Percentiles rank a stretch among this genome's conserved stretches.
Conservation (phyloP, 768 basidiomycete genomes). For the Trametes meyenii region DNA sequence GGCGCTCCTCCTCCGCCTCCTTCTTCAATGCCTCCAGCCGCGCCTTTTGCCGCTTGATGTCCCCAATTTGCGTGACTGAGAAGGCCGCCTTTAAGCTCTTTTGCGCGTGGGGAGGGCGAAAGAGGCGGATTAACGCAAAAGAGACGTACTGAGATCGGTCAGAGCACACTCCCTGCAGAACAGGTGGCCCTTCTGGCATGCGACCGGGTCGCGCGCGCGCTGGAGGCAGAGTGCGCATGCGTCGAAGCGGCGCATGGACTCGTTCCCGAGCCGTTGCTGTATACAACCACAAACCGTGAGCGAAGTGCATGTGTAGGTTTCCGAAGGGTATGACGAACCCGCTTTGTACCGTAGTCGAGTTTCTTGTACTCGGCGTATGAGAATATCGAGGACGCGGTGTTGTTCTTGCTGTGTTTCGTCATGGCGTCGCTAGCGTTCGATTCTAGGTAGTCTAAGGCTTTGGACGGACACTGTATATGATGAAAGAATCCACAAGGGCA, state of each 20-base stretch:
- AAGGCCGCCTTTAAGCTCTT: background rate
- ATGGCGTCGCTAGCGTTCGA: conserved; percentile 38
- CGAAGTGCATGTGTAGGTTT: background rate
- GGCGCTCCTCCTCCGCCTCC: conserved; percentile 81
- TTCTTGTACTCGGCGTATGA: conserved; percentile 89
- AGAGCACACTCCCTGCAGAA: conserved; percentile 97
- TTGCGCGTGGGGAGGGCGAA: background rate
- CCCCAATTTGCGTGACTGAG: conserved; percentile 84
- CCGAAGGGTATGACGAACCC: conserved; percentile 43
- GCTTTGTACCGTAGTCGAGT: conserved; percentile 82
- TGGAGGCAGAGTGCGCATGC: conserved; percentile 89
- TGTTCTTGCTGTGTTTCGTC: conserved; percentile 92
- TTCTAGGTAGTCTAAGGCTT: too few species aligned
- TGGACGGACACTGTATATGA: too few species aligned
- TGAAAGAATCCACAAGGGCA: too few species aligned
- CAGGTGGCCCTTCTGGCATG: conserved; percentile 84
- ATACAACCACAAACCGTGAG: conserved; percentile 4
- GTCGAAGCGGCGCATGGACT: conserved; percentile 91
- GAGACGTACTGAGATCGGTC: conserved; percentile 71
- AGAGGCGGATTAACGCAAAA: background rate
- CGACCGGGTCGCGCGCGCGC: conserved; percentile 78
- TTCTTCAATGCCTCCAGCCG: conserved; percentile 71
- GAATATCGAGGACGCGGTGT: conserved; percentile 87
- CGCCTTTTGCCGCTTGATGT: conserved; percentile 89
- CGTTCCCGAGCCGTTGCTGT: conserved; percentile 84